Conservation (phyloP, 371 early-diverging fungal species). For the Phascolomyces articulosus region DNA sequence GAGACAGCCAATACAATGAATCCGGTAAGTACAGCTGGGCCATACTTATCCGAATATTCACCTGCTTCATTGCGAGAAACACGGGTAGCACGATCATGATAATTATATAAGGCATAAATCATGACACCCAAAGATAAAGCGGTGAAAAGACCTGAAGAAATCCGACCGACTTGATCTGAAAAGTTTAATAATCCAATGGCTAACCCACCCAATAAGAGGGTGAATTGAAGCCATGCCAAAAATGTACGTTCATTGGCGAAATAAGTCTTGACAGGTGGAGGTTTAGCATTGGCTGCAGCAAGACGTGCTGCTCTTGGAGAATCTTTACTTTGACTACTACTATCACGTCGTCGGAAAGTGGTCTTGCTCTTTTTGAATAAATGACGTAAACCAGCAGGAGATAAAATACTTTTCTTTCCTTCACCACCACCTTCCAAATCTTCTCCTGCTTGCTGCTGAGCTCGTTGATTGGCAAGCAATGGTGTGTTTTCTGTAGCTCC, state of each 20-base stretch:
- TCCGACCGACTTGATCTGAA: slow-evolving; percentile 67
- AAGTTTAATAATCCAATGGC: slow-evolving; percentile 79
- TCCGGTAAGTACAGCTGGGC: slow-evolving; percentile 80
- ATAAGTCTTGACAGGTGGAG: slow-evolving; percentile 83
- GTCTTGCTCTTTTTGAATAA: slow-evolving; percentile 29
- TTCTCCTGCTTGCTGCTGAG: too few species aligned
- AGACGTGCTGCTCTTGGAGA: background rate
- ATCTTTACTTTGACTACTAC: background rate
- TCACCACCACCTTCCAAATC: background rate
- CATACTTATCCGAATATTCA: slow-evolving; percentile 64
- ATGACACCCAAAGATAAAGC: slow-evolving; percentile 71
- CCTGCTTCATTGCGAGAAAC: slow-evolving; percentile 60
- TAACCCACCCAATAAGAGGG: slow-evolving; percentile 69
- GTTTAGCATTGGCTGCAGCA: slow-evolving; percentile 25
- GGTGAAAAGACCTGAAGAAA: slow-evolving; percentile 73
- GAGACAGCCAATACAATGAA: slow-evolving; percentile 77
- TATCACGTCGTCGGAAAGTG: background rate
- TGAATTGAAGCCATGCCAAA: slow-evolving; percentile 78
- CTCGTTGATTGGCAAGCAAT: too few species aligned
- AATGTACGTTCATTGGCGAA: slow-evolving; percentile 99
- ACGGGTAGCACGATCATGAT: slow-evolving; percentile 81
- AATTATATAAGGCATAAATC: slow-evolving; percentile 85
- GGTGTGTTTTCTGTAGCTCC: background rate
- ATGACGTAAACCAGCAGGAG: slow-evolving; percentile 26
- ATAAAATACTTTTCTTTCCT: slow-evolving; percentile 11